Conservation (phyloP, 257 asterid genomes). For the Fraxinus pennsylvanica region DNA sequence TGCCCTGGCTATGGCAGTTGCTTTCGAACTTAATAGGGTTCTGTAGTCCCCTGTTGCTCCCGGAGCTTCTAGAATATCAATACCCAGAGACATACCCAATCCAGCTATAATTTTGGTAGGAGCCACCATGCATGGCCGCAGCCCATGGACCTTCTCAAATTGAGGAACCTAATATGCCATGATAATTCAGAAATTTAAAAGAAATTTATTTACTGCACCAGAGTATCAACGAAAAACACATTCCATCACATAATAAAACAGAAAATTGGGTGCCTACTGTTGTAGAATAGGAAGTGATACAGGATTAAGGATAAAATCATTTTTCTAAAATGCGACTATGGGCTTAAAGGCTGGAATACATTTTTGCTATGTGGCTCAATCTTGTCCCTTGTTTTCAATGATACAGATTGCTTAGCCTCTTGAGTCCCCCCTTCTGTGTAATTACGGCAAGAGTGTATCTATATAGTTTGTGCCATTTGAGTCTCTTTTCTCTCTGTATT, state of each 20-base stretch:
- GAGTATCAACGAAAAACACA: not conserved
- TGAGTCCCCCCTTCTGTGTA: too few relatives aligned
- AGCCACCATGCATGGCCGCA: slow-evolving; percentile 95
- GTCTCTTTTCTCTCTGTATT: too few relatives aligned
- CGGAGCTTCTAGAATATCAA: slow-evolving; percentile 93
- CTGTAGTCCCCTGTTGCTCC: slow-evolving; percentile 99
- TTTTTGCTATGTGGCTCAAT: too few relatives aligned
- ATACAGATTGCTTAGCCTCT: too few relatives aligned
- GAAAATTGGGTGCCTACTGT: not conserved
- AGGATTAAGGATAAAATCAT: too few relatives aligned
- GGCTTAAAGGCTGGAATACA: too few relatives aligned
- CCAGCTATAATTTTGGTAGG: slow-evolving; percentile 98
- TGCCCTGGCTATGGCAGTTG: slow-evolving; percentile 79
- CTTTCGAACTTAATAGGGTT: slow-evolving; percentile 87
- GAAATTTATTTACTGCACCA: not conserved
- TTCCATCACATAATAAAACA: not conserved
- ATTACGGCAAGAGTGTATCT: too few relatives aligned
- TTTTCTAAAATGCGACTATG: too few relatives aligned
- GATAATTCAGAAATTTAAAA: slow-evolving; percentile 25
- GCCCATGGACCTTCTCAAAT: slow-evolving; percentile 71
- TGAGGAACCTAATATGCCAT: slow-evolving; percentile 69
- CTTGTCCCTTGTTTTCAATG: too few relatives aligned
- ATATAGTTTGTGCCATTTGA: too few relatives aligned
- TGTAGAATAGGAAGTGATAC: too few relatives aligned
- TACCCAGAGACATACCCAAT: slow-evolving; percentile 91